These are phyloP conservation scores for Chytriomyces sp. DNA, from an alignment of 192 early-diverging fungal species.

Conservation along the genomic window DNA sequence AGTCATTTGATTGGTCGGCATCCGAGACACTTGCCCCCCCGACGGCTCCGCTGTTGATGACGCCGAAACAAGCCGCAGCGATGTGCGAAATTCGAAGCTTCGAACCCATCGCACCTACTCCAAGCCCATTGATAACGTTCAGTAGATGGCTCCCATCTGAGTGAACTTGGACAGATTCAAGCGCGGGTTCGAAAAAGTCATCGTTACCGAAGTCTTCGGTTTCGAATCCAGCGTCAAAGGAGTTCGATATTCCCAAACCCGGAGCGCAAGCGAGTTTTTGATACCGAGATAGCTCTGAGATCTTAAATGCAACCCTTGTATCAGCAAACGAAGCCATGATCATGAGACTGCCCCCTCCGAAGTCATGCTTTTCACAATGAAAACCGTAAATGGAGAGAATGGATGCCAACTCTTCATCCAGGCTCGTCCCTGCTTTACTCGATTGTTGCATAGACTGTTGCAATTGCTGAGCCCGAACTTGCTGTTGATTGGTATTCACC, in stretches of 20 bases:
- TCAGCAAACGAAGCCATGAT: constrained; percentile 9
- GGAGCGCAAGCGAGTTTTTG: background rate
- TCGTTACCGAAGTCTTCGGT: background rate
- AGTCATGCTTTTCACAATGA: background rate
- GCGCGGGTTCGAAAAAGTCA: background rate
- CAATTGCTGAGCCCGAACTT: too few species aligned
- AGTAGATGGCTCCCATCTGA: background rate
- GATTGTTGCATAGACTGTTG: too few species aligned
- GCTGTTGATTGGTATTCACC: background rate
- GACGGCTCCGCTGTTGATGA: background rate
- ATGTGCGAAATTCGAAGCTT: background rate
- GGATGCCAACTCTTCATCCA: constrained; percentile 8
- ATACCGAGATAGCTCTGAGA: background rate
- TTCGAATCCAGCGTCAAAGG: too few species aligned
- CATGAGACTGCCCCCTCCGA: background rate
- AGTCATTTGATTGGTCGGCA: background rate
- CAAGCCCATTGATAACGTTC: background rate
- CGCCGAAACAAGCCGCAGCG: background rate
- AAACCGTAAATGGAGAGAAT: background rate
- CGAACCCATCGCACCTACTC: background rate
- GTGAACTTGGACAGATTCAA: background rate
- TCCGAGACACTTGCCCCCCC: background rate
- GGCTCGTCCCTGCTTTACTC: background rate
- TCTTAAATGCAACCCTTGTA: constrained; percentile 1
- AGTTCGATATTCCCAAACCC: background rate